phyloP scores from a whole-genome alignment of 495 filamentous ascomycete genomes.

The Extremus antarcticus region DNA sequence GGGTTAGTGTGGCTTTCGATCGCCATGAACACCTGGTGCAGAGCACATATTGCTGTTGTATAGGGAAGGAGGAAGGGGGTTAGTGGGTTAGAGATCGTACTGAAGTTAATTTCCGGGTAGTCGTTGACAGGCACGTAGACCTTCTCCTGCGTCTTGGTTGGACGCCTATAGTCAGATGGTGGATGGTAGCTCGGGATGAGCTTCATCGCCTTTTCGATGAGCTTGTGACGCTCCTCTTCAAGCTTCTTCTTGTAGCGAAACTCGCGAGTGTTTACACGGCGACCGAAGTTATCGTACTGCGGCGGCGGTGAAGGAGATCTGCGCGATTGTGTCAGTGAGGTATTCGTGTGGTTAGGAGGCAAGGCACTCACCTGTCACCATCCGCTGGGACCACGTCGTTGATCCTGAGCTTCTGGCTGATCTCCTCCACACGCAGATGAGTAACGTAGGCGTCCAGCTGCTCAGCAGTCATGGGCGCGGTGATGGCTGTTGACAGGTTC shows the following conservation, averaged over 20 bases:
- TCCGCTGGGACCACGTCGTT: conserved; percentile 95
- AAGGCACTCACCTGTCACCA: conserved; percentile 66
- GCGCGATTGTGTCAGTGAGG: conserved; percentile 17
- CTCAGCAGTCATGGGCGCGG: conserved; percentile 92
- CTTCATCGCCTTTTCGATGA: conserved; percentile 96
- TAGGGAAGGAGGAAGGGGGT: conserved; percentile 46
- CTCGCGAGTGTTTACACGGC: conserved; percentile 96
- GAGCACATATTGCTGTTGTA: conserved; percentile 16
- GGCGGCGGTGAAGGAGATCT: conserved; percentile 93
- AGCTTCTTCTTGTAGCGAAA: conserved; percentile 94
- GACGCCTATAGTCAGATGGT: conserved; percentile 91
- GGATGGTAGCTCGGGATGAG: conserved; percentile 97
- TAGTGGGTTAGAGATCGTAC: conserved; percentile 98
- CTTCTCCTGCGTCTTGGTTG: conserved; percentile 99
- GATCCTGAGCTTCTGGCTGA: conserved; percentile 96
- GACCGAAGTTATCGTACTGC: conserved; percentile 97
- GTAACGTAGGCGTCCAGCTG: conserved; percentile 94
- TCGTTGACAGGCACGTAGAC: conserved; percentile 99
- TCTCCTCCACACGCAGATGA: conserved; percentile 94
- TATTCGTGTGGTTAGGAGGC: neutral
- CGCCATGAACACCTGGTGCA: conserved; percentile 14
- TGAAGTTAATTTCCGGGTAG: conserved; percentile 99
- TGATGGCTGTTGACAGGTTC: conserved; percentile 92
- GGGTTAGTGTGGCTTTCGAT: conserved; percentile 39
- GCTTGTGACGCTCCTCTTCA: conserved; percentile 95